Base-by-base conservation (phyloP, 192 early-diverging fungal genomes). In the Phycomyces nitens region DNA sequence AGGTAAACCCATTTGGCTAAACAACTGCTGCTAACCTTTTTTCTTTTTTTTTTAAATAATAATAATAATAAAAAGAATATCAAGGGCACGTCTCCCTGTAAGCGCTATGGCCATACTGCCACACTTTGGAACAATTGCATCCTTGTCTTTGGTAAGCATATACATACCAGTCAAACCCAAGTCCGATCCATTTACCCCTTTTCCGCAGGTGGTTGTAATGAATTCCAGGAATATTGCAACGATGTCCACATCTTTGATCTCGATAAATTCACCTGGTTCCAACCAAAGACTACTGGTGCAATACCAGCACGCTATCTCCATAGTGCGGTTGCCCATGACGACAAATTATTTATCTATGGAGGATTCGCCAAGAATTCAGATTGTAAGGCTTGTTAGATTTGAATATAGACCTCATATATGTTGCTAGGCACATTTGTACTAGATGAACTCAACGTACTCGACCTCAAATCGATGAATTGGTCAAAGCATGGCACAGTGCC, bases 261-360 rank as follows among this genome's bases (percentile, higher is more conserved):
- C 18, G 58, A 75, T 15, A 87, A 66, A 14, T 52, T 66, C 52
- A 82, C 76, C 3, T 88, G 86, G 86, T 74, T 70, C 42, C 68
- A 78, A 9, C 86, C 86, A 21, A 71, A 82, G 40, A 77, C 84
- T 52, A 61, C 65, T 21, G 85, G 85, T n/a, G 65, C 77, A 0
- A 60, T 69, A 50, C 60, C 71, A 52, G 77, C 79, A 34, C 71
- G 85, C 18, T 80, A 79, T 52, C 63, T 81, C 12, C 86, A 88
- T 56, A 78, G 81, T 9, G 80, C 86, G 11, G 76, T 79, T n/a
- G 81, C 85, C 34, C 80, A 85, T 64, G 66, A 85, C 42, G 77
- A 83, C 64, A 85, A 80, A 71, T 72, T 88, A 64, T 88, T 82
- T 58, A 69, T 88, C 18, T 79, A 80, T 14, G 86, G 86, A 34